Conservation (phyloP, 75 land plant genomes). For the Sequoiadendron giganteum region DNA sequence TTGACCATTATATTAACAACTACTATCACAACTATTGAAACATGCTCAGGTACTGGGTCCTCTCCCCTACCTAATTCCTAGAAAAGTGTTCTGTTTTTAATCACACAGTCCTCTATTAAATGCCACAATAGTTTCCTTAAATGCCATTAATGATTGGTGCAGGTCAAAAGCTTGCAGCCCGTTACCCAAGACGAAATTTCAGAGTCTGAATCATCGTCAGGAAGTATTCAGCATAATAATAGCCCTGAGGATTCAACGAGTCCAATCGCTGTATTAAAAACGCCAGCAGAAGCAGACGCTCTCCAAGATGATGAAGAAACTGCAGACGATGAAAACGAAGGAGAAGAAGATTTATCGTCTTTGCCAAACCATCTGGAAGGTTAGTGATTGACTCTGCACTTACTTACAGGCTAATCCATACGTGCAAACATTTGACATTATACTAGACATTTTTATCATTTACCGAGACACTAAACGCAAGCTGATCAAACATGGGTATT, state of each 20-base stretch:
- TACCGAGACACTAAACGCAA: neutral
- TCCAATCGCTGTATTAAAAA: neutral
- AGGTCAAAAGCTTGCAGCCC: neutral
- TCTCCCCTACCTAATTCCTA: too few relatives aligned
- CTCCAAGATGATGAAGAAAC: neutral
- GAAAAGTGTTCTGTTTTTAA: neutral
- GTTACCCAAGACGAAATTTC: neutral
- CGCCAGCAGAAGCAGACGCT: constrained; percentile 6
- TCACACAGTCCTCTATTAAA: neutral
- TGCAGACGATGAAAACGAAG: neutral
- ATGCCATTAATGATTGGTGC: neutral
- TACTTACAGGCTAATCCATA: neutral
- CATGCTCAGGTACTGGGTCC: too few relatives aligned
- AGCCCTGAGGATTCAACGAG: neutral
- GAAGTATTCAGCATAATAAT: neutral
- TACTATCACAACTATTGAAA: too few relatives aligned
- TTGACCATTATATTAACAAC: too few relatives aligned
- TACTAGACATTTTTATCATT: neutral
- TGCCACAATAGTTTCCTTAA: neutral
- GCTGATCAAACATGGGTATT: neutral
- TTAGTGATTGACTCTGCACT: neutral
- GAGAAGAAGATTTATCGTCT: neutral
- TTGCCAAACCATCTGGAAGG: neutral
- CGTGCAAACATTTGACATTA: neutral
- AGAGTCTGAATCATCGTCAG: neutral